Evolutionary conservation across 441 rosid species (phyloP).

Genomic region (Arabidopsis hybrid): DNA sequence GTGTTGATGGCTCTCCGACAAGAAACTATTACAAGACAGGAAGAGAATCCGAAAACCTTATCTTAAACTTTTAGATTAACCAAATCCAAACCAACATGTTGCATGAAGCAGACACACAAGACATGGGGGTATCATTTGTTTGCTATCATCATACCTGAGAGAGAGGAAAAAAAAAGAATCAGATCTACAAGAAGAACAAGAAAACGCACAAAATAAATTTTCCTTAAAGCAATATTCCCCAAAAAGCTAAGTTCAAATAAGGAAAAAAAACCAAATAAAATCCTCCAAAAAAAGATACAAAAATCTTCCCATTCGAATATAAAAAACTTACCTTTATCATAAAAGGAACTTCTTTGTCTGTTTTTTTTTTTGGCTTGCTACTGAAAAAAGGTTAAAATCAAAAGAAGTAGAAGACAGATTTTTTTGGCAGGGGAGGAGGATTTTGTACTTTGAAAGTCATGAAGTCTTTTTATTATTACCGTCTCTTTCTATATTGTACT

Average conservation of each 20-base stretch:
- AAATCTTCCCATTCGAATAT: neutral
- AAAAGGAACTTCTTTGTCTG: constrained; percentile 18
- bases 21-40: constrained; percentile 39
- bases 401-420: neutral
- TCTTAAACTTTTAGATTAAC: constrained; percentile 45
- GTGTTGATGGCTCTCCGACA: constrained; percentile 24
- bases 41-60: constrained; percentile 52
- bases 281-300: neutral
- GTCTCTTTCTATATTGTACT: constrained; percentile 39
- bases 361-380: neutral
- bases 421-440: neutral
- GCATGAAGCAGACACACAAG: constrained; percentile 56
- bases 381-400: neutral
- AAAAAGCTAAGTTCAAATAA: constrained; percentile 18
- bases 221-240: constrained; percentile 1
- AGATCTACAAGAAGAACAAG: constrained; percentile 50
- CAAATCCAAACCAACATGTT: constrained; percentile 48
- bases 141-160: constrained; percentile 52
- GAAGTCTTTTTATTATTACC: neutral
- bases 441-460: constrained; percentile 32
- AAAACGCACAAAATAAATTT: neutral
- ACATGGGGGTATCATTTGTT: constrained; percentile 60
- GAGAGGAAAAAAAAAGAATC: constrained; percentile 27
- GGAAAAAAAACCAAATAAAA: neutral
- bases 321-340: constrained; percentile 11